Evolutionary conservation across 352 stramenopile species (phyloP), one percentile per base, ranked within the genome.

Genomic region (Salisapilia sapeloensis): DNA sequence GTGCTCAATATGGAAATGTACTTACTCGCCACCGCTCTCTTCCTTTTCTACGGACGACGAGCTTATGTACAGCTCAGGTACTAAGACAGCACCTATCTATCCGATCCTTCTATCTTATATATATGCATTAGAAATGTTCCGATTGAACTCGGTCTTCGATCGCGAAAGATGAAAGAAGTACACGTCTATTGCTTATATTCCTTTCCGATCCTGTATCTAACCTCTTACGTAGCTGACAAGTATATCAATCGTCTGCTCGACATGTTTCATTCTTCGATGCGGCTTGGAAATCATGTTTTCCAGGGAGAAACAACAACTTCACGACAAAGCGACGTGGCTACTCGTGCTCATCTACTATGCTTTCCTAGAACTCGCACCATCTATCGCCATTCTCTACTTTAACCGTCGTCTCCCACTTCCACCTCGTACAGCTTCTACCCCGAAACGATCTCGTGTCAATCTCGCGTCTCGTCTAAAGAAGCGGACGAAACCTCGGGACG

Each of bases 1-100:
- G 69, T 84, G 38, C 38, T 82, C 21, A 87, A 87, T 40, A 78
- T 82, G 65, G 42, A 77, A n/a, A 44, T 86, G 19, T 91, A 84
- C 35, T 38, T 77, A 10, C 47, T 79, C 24, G 74, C 87, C n/a
- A 75, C 76, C 0, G 44, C 55, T 3, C 61, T 55, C 1, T 91
- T 86, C 40, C 48, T 85, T 17, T 78, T 70, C 42, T 91, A 79
- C 35, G 70, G 61, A 4, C 53, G 76, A 17, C 64, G 78, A n/a
- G 76, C 76, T 1, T 91, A 87, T 46, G 50, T 75, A 22, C 70
- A 91, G 42, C 46, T 91, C 6, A 40, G 72, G 71, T 82, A 43
- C 22, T 46, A 24, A 12, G 6, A 33, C 20, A 16, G 13, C 17
- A 22, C 14, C 12, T 44, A 11, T n/a, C 30, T 16, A 3, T 33